These are phyloP conservation scores for Oryza nivara DNA, from an alignment of 176 grass and related monocot genomes.

Conservation along the genomic window DNA sequence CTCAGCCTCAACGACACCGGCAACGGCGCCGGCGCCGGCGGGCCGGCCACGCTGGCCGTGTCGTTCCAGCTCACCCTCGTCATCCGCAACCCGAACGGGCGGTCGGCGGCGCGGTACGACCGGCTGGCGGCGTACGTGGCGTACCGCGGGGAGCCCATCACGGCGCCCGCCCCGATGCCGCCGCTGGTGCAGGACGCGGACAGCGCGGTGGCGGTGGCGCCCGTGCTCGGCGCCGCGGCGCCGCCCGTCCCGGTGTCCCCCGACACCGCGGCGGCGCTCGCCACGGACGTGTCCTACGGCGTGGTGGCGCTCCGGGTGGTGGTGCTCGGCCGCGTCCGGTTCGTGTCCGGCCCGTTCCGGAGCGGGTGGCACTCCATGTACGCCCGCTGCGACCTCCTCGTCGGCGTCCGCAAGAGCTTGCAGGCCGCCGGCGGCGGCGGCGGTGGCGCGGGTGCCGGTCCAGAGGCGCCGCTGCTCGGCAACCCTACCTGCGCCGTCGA, in stretches of 20 bases:
- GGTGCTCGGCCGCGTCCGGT: constrained; percentile 71
- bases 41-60: constrained; percentile 39
- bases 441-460: background rate
- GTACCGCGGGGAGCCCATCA: constrained; percentile 70
- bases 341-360: constrained; percentile 64
- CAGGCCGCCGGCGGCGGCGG: too few relatives aligned
- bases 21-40: background rate
- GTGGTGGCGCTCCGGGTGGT: constrained; percentile 67
- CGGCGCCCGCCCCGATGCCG: constrained; percentile 53
- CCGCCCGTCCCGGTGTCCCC: constrained; percentile 56
- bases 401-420: constrained; percentile 49
- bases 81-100: constrained; percentile 70
- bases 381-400: constrained; percentile 77
- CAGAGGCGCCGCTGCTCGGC: constrained; percentile 60
- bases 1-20: constrained; percentile 50
- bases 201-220: constrained; percentile 44
- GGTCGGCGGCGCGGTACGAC: constrained; percentile 62
- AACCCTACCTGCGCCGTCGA: constrained; percentile 67
- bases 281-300: constrained; percentile 54
- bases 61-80: constrained; percentile 74
- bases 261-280: constrained; percentile 54
- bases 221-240: constrained; percentile 44
- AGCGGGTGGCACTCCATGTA: constrained; percentile 61
- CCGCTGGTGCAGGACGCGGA: constrained; percentile 61
- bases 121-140: constrained; percentile 63